A percentile compares a stretch with the other conserved stretches of the same genome.
phyloP scores from a whole-genome alignment of 805 yeast species.

The Candida gorgasii region DNA sequence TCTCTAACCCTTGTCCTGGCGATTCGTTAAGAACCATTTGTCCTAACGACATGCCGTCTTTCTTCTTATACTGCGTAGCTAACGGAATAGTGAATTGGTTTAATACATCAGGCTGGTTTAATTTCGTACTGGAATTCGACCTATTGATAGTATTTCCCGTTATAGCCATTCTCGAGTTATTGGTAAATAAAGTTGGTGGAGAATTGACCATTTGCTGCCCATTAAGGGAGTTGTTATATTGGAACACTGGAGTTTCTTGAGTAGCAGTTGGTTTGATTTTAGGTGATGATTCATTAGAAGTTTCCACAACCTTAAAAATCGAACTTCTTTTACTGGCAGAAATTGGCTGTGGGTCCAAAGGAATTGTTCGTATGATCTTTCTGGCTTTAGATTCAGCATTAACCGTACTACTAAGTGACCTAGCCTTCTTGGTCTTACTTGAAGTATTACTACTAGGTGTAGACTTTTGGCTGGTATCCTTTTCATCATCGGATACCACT shows the following conservation, averaged over 20 bases:
- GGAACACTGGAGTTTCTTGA: background rate
- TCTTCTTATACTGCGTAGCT: background rate
- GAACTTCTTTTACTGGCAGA: conserved; percentile 37
- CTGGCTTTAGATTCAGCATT: conserved; percentile 75
- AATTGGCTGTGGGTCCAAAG: conserved; percentile 82
- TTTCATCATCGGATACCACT: conserved; percentile 22
- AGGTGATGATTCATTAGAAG: conserved; percentile 35
- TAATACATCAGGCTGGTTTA: conserved; percentile 8
- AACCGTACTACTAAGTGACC: conserved; percentile 54
- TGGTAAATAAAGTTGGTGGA: conserved; percentile 14
- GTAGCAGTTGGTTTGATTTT: conserved; percentile 9
- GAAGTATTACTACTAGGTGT: conserved; percentile 42
- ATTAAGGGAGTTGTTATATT: background rate
- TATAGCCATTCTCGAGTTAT: conserved; percentile 18
- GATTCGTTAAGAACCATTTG: conserved; percentile 15
- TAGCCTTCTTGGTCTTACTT: conserved; percentile 36
- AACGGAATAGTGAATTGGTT: conserved; percentile 2
- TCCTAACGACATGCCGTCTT: conserved; percentile 8
- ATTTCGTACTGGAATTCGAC: conserved; percentile 1
- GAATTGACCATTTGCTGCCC: background rate
- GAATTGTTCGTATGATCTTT: conserved; percentile 73
- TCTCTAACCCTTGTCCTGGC: conserved; percentile 30
- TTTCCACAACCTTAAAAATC: conserved; percentile 39
- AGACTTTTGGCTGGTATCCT: conserved; percentile 28
- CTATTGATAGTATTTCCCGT: conserved; percentile 19